A percentile compares a stretch with the other conserved stretches of the same genome.
Evolutionary conservation across 148 eudicot genomes (phyloP).

Genomic region (Heliosperma pusillum): DNA sequence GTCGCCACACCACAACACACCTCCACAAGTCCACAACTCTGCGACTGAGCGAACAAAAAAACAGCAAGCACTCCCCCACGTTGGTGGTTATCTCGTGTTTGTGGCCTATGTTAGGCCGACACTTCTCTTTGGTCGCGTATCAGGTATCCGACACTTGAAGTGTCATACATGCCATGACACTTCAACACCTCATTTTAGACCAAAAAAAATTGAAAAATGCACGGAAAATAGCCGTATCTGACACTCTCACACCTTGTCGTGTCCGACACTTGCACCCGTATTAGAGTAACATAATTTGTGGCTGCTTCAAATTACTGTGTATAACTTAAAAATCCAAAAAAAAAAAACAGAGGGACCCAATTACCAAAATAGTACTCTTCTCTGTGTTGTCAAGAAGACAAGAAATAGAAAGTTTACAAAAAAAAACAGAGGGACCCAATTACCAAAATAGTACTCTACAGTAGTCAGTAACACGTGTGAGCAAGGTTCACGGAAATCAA

Average conservation of each 20-base stretch:
- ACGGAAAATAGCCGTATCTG: no score
- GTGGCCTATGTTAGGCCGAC: no score
- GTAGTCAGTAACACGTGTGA: conserved; percentile 49
- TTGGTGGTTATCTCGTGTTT: conserved; percentile 15
- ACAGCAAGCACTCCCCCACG: conserved; percentile 20
- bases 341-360: conserved; percentile 21
- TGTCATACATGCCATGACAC: no score
- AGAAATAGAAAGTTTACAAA: not conserved
- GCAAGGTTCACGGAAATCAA: conserved; percentile 32
- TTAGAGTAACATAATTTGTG: no score
- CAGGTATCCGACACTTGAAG: no score
- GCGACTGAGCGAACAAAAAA: not conserved
- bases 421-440: conserved; percentile 21
- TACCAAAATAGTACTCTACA: conserved; percentile 12
- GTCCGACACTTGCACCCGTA: no score
- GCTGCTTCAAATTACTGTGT: not conserved
- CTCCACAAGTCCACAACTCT: not conserved
- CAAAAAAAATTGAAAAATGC: no score
- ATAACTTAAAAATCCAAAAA: conserved; percentile 2
- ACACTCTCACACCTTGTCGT: no score
- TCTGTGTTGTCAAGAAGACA: conserved; percentile 17
- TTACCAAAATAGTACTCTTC: conserved; percentile 7
- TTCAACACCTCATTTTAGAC: no score
- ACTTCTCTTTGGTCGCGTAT: no score
- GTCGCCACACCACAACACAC: conserved; percentile 6